A percentile compares a stretch with the other conserved stretches of the same genome.
These are phyloP conservation scores for Aspergillus sp. DNA, from an alignment of 2,329 filamentous ascomycete species.

Conservation along the genomic window DNA sequence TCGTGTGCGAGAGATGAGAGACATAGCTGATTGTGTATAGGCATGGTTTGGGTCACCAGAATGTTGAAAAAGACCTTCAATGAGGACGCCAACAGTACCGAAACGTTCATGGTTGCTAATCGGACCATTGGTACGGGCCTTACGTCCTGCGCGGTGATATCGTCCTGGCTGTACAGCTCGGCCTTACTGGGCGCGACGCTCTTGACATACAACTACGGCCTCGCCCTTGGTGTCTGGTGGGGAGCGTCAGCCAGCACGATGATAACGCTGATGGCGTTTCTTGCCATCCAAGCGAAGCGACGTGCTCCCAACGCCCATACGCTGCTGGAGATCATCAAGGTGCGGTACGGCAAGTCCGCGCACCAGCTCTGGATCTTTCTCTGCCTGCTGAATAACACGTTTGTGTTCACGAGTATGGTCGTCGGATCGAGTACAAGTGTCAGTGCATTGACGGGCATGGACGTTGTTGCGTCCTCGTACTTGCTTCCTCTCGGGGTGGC, in stretches of 20 bases:
- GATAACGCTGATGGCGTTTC: not conserved
- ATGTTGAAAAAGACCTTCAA: too few species aligned
- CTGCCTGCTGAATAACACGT: conserved; percentile 1
- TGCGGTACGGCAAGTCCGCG: not conserved
- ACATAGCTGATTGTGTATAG: too few species aligned
- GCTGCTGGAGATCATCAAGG: not conserved
- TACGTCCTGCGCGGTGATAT: conserved; percentile 1
- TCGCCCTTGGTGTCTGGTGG: conserved; percentile 2
- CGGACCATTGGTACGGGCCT: conserved; percentile 1
- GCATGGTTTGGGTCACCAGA: too few species aligned
- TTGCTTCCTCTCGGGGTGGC: conserved; percentile 2
- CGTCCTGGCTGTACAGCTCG: conserved; percentile 3
- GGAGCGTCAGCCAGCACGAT: conserved; percentile 4
- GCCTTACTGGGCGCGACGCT: not conserved
- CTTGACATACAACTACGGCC: not conserved
- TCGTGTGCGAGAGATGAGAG: too few species aligned
- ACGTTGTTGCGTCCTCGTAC: not conserved
- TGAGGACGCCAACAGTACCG: too few species aligned
- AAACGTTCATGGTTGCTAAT: not conserved
- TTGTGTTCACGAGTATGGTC: conserved; percentile 1
- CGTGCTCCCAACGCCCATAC: not conserved
- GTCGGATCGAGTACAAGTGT: not conserved
- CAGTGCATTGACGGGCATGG: conserved; percentile 2
- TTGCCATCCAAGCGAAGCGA: too few species aligned
- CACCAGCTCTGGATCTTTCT: conserved; percentile 2